Percentiles rank a stretch among this genome's conserved stretches.
Evolutionary conservation across 306 rosid genomes (phyloP).

Genomic region (Pyrus betulifolia): DNA sequence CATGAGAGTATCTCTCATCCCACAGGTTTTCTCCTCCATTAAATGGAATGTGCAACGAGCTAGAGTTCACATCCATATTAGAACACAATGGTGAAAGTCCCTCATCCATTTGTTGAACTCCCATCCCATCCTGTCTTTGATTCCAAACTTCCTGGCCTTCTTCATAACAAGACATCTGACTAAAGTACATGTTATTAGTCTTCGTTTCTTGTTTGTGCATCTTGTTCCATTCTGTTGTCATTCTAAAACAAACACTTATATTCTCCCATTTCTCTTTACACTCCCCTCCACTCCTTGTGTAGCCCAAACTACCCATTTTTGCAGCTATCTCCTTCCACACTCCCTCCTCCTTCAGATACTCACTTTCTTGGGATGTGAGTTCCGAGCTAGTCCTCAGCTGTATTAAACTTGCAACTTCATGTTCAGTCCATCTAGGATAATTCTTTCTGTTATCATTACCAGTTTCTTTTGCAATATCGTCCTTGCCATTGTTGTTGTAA

Average conservation of each 20-base stretch:
- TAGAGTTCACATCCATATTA: constrained; percentile 15
- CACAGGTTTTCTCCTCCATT: constrained; percentile 30
- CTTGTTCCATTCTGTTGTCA: constrained; percentile 13
- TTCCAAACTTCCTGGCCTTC: not conserved
- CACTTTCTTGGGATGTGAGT: not conserved
- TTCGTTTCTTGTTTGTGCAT: constrained; percentile 9
- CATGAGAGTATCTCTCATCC: not conserved
- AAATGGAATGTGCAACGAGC: constrained; percentile 13
- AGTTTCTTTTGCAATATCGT: not conserved
- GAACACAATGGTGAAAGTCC: constrained; percentile 34
- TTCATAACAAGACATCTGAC: not conserved
- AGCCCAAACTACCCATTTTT: constrained; percentile 18
- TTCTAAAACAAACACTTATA: constrained; percentile 18
- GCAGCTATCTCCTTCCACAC: not conserved
- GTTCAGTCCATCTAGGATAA: not conserved
- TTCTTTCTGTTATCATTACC: not conserved
- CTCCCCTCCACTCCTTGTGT: constrained; percentile 27
- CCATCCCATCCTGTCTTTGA: constrained; percentile 35
- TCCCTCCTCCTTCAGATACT: not conserved
- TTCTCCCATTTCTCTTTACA: constrained; percentile 44
- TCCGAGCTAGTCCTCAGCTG: not conserved
- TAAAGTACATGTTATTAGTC: not conserved
- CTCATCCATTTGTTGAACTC: constrained; percentile 47
- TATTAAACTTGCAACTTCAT: not conserved
- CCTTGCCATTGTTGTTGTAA: not conserved